Evolutionary conservation across 225 moss, liverwort and hornwort genomes (phyloP).

Genomic region (Pleurozium schreberi): DNA sequence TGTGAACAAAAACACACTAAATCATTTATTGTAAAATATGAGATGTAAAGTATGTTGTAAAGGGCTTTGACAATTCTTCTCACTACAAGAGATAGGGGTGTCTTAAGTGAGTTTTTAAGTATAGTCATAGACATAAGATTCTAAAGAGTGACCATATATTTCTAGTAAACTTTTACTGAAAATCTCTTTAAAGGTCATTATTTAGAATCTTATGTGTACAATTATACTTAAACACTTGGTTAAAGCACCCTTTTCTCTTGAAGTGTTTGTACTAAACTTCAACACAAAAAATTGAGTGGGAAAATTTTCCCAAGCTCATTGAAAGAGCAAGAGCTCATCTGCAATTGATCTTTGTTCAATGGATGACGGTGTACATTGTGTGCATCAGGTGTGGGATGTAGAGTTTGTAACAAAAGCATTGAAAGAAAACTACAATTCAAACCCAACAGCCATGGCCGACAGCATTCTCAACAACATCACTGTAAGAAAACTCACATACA

Average conservation of each 20-base stretch:
- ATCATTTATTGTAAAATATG: no score
- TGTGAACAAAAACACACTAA: background rate
- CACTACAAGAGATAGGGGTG: no score
- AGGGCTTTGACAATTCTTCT: background rate
- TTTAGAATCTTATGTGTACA: no score
- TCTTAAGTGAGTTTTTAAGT: no score
- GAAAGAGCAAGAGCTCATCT: background rate
- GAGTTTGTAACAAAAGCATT: conserved; percentile 64
- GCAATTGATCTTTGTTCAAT: background rate
- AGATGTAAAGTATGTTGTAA: background rate
- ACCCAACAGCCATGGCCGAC: conserved; percentile 36
- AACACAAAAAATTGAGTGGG: no score
- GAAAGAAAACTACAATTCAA: conserved; percentile 30
- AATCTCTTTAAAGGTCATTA: no score
- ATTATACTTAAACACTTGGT: no score
- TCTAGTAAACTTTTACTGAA: no score
- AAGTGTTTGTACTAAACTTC: no score
- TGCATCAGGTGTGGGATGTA: conserved; percentile 67
- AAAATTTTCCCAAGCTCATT: background rate
- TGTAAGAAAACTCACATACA: conserved; percentile 10
- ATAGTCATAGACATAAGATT: no score
- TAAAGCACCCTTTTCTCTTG: no score
- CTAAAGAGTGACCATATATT: no score
- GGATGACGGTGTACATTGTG: background rate
- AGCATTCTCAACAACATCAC: conserved; percentile 61